A percentile compares a stretch with the other conserved stretches of the same genome.
These are phyloP conservation scores for Pilasporangium apinafurcum DNA, from an alignment of 352 stramenopile species.

Conservation along the genomic window DNA sequence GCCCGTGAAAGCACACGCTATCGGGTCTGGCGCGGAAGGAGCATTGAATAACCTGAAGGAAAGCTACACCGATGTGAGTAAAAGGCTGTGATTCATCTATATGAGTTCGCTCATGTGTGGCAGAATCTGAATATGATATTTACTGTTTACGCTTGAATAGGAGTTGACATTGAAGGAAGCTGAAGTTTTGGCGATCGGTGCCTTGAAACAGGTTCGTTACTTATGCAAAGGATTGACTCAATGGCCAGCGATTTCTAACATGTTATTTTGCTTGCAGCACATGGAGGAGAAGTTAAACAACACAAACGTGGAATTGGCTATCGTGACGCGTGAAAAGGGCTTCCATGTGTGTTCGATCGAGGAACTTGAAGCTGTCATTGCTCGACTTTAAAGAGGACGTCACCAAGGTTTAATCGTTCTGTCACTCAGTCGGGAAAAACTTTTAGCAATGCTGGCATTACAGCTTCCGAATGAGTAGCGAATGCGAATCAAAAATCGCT, in stretches of 20 bases:
- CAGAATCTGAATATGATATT: conserved; percentile 1
- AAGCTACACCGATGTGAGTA: conserved; percentile 85
- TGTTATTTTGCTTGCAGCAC: conserved; percentile 46
- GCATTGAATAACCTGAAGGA: conserved; percentile 98
- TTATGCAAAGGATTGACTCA: too few species aligned
- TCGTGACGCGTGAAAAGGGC: conserved; percentile 92
- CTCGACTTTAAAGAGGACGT: conserved; percentile 63
- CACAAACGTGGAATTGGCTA: conserved; percentile 98
- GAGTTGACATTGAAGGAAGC: conserved; percentile 95
- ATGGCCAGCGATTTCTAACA: too few species aligned
- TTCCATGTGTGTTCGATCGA: conserved; percentile 94
- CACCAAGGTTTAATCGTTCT: too few species aligned
- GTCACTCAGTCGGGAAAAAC: too few species aligned
- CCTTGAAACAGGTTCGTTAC: conserved; percentile 89
- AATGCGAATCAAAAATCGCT: too few species aligned
- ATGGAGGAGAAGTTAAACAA: conserved; percentile 99
- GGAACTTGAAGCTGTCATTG: conserved; percentile 92
- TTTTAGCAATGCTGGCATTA: too few species aligned
- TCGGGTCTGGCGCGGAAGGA: conserved; percentile 96
- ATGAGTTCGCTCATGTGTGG: neutral
- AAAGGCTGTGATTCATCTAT: neutral
- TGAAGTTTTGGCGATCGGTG: conserved; percentile 93
- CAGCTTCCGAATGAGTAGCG: too few species aligned
- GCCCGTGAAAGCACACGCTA: conserved; percentile 98
- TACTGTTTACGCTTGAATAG: conserved; percentile 10